Evolutionary conservation across 441 rosid species (phyloP).

Genomic region (Iberis amara): DNA sequence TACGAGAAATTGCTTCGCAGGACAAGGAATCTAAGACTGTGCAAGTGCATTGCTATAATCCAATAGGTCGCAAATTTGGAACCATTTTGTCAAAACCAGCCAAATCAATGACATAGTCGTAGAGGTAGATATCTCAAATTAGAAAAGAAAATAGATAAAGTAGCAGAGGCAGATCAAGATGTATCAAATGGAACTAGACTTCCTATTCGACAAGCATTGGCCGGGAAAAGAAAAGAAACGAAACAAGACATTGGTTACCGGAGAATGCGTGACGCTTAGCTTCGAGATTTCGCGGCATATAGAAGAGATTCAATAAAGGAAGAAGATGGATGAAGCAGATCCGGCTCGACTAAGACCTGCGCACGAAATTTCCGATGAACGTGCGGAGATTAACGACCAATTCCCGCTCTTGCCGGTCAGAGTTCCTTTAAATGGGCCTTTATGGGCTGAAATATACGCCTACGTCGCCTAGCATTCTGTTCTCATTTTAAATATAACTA

Average conservation of each 20-base stretch:
- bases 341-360: conserved; percentile 15
- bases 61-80: too few species aligned
- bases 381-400: conserved; percentile 27
- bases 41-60: conserved; percentile 9
- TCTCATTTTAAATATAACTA: too few species aligned
- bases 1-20: background rate
- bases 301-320: conserved; percentile 12
- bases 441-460: background rate
- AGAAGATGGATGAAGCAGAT: conserved; percentile 12
- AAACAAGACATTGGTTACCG: conserved; percentile 16
- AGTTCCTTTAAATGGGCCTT: conserved; percentile 19
- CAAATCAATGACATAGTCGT: too few species aligned
- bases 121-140: too few species aligned
- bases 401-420: conserved; percentile 22
- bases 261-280: conserved; percentile 9
- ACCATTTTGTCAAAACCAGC: too few species aligned
- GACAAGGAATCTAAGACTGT: background rate
- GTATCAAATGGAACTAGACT: too few species aligned
- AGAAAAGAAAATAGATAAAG: too few species aligned
- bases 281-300: too few species aligned
- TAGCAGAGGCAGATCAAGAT: too few species aligned
- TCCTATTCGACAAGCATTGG: too few species aligned
- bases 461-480: too few species aligned
- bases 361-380: conserved; percentile 23
- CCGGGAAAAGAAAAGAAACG: too few species aligned